Evolutionary conservation across 768 basidiomycete species (phyloP).

Genomic region (Boletus patriciae): DNA sequence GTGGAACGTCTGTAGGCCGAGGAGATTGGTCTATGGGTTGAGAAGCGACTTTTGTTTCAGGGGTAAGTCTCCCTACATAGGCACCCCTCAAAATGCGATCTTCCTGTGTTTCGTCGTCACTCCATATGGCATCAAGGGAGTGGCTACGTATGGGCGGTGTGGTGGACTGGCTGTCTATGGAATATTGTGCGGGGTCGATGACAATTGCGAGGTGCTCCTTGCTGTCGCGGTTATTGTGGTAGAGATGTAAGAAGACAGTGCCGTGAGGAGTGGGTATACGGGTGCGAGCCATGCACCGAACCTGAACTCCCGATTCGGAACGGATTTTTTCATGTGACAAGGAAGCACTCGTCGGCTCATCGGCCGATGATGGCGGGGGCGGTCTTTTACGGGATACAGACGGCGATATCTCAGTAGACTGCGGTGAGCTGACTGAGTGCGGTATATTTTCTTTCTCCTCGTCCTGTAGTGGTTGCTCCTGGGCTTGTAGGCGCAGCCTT

Average conservation of each 20-base stretch:
- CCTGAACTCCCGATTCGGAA: slow-evolving; percentile 42
- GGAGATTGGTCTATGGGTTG: slow-evolving; percentile 26
- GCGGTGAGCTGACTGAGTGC: slow-evolving; percentile 7
- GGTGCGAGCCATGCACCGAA: slow-evolving; percentile 95
- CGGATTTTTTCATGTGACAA: not conserved
- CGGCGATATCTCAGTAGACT: slow-evolving; percentile 34
- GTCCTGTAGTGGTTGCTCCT: slow-evolving; percentile 30
- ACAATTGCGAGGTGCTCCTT: slow-evolving; percentile 98
- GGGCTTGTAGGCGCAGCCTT: slow-evolving; percentile 49
- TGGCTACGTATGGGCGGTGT: slow-evolving; percentile 72
- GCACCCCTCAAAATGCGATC: slow-evolving; percentile 93
- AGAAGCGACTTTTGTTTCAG: slow-evolving; percentile 49
- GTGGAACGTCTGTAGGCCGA: slow-evolving; percentile 42
- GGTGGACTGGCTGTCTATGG: slow-evolving; percentile 38
- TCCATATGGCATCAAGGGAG: slow-evolving; percentile 84
- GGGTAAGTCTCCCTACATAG: slow-evolving; percentile 81
- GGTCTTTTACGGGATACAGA: slow-evolving; percentile 39
- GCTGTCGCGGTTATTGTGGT: slow-evolving; percentile 87
- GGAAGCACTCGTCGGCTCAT: slow-evolving; percentile 19
- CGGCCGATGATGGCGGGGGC: slow-evolving; percentile 30
- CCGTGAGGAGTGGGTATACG: slow-evolving; percentile 97
- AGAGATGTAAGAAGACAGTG: slow-evolving; percentile 88
- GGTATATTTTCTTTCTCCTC: slow-evolving; percentile 52
- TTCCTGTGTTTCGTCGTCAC: slow-evolving; percentile 82
- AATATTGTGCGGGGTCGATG: slow-evolving; percentile 84